These are phyloP conservation scores for Floccularia luteovirens DNA, from an alignment of 768 basidiomycete genomes.

Conservation along the genomic window DNA sequence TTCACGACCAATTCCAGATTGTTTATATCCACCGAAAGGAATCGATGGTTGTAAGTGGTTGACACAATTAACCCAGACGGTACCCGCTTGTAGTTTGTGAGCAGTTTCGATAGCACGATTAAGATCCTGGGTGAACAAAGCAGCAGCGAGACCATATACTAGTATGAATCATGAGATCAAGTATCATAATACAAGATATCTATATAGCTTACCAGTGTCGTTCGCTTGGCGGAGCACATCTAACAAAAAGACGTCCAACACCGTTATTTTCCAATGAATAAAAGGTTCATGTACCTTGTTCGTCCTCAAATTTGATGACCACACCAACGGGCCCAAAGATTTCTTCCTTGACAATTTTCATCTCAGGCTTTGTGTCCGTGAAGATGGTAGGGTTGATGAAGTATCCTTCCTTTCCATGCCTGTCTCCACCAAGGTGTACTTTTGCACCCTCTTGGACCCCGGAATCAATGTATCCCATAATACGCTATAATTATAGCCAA, in stretches of 20 bases:
- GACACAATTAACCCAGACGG: slow-evolving; percentile 60
- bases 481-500: slow-evolving; percentile 34
- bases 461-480: slow-evolving; percentile 72
- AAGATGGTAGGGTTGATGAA: slow-evolving; percentile 76
- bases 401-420: slow-evolving; percentile 38
- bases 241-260: slow-evolving; percentile 29
- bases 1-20: slow-evolving; percentile 76
- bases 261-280: no score
- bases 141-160: slow-evolving; percentile 79
- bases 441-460: slow-evolving; percentile 70
- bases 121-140: slow-evolving; percentile 79
- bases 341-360: slow-evolving; percentile 71
- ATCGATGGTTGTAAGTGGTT: slow-evolving; percentile 48
- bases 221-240: slow-evolving; percentile 75
- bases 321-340: slow-evolving; percentile 81
- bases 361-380: slow-evolving; percentile 54
- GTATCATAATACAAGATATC: neutral
- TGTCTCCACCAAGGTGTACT: slow-evolving; percentile 58
- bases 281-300: slow-evolving; percentile 32
- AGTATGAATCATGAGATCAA: neutral
- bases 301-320: slow-evolving; percentile 68
- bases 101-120: slow-evolving; percentile 66
- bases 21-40: slow-evolving; percentile 86
- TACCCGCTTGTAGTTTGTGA: slow-evolving; percentile 74
- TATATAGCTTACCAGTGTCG: slow-evolving; percentile 40